Base-by-base conservation (phyloP, 1,284 basidiomycete species). In the Cutaneotrichosporon sp. region DNA sequence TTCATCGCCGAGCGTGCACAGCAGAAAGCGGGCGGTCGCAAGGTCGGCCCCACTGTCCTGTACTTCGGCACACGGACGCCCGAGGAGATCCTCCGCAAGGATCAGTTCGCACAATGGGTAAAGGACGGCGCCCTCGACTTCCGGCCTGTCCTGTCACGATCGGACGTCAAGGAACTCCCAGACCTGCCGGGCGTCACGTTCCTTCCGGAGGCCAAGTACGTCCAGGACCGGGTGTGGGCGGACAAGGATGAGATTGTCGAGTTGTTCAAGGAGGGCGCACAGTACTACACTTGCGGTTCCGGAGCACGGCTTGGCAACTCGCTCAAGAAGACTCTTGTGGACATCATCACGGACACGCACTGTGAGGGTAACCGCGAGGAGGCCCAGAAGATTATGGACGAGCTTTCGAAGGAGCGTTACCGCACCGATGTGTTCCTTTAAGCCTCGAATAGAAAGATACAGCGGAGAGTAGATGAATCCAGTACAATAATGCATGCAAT, bases 1-100 rank as follows among this genome's bases (percentile, higher is more conserved):
- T 82, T 82, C 70, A 70, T 82, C 34, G 78, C 80, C 61, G 80
- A 81, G 60, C 77, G 80, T 16, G 79, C 79, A 16, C 65, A 75
- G 54, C 79, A 81, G 67, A 77, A 76, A 62, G 63, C 68, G 43
- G 75, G 77, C 6, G 80, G 80, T 0, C 67, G 79, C 16, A 69
- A 75, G 17, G 76, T 80, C 11, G 78, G 76, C 22, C 68, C 70
- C 49, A 74, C 72, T 26, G 61, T 80, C 27, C 66, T 81, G 39
- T 81, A 80, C 75, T 80, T 79, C 55, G 80, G 80, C 14, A 46
- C 35, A 12, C 70, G 79, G 12, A 65, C 71, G 14, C 76, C 78
- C 2, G 63, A 72, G 24, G 80, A 81, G 60, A 78, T 74, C 59
- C 60, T 81, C 26, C 80, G 81, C 59, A 75, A 78, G 32, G 68